Base-by-base conservation (phyloP, 176 grass and related monocot genomes). In the Tillandsia leiboldiana region DNA sequence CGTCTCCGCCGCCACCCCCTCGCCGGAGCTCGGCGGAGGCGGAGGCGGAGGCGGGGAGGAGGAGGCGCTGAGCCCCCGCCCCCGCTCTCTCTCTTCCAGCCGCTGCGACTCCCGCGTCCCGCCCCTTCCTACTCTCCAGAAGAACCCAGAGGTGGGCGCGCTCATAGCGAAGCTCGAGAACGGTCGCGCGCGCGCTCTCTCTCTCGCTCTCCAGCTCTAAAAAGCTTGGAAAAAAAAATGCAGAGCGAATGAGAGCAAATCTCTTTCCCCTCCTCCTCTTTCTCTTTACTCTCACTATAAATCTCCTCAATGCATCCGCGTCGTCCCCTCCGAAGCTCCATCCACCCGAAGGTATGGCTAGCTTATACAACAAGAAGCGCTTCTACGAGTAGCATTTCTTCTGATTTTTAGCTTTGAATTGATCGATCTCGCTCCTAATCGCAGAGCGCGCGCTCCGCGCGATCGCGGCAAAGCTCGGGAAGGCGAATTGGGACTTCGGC, bases 401-500 rank as follows among this genome's bases (percentile, higher is more conserved):
- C 51, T 77, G 23, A 10, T 50, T 42, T 23, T 66, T 51, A 23
- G 53, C 23, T 12, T 53, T 66, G 0, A 11, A 11, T 42, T 26
- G 47, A 12, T 22, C 56, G 28, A 54, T 47, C 65, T 26, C 29
- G 8, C 3, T 63, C 17, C 12, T 33, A 42, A 59, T 69, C 11
- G 13, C 81, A 97, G 93, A 2, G 53, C 72, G 50, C 11, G 49
- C 58, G 51, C 89, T 97, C 53, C 63, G 67, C 10, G 77, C 61
- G 64, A 74, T 90, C 29, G 77, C 84, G 0, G 51, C 18, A 5
- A 81, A 47, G 72, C 27, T 97, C 8, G 66, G 77, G 33, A 65
- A 83, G 17, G 65, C 27, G 10, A 66, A 77, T 42, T 92, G 93
- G 93, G 70, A 97, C 52, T 97, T 97, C 79, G 68, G 75, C 1